These are phyloP conservation scores for Lodderomyces theae DNA, from an alignment of 1,139 yeast species.

Conservation along the genomic window DNA sequence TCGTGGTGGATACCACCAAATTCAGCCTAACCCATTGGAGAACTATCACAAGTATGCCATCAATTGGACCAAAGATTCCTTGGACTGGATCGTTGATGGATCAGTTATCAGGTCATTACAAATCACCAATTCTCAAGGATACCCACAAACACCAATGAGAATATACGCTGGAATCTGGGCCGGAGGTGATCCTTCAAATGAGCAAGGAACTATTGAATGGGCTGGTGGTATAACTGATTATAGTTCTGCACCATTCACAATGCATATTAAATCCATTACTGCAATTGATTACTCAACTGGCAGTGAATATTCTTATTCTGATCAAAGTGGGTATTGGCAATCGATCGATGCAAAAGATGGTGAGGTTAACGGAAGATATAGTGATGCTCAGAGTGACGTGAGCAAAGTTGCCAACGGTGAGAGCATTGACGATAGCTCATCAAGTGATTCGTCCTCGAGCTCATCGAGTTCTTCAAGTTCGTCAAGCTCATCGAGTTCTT, in stretches of 20 bases:
- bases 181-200: conserved; percentile 70
- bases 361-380: conserved; percentile 56
- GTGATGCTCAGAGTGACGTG: conserved; percentile 50
- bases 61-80: conserved; percentile 69
- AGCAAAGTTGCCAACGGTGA: conserved; percentile 30
- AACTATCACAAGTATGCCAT: conserved; percentile 72
- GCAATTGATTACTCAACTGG: conserved; percentile 86
- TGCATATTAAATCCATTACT: conserved; percentile 58
- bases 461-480: conserved; percentile 2
- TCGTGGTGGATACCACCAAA: conserved; percentile 68
- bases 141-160: conserved; percentile 78
- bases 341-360: conserved; percentile 69
- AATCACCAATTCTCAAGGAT: conserved; percentile 56
- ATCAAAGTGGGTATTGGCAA: conserved; percentile 62
- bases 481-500: neutral
- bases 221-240: conserved; percentile 80
- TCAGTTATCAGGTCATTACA: conserved; percentile 53
- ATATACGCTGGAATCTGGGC: conserved; percentile 74
- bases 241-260: conserved; percentile 62
- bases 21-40: conserved; percentile 47
- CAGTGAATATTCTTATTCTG: conserved; percentile 59
- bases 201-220: conserved; percentile 75
- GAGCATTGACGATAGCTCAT: conserved; percentile 11
- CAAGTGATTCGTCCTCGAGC: neutral
- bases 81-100: conserved; percentile 66